Evolutionary conservation across 805 yeast species (phyloP).

Genomic region (Suhomyces xylopsoci): DNA sequence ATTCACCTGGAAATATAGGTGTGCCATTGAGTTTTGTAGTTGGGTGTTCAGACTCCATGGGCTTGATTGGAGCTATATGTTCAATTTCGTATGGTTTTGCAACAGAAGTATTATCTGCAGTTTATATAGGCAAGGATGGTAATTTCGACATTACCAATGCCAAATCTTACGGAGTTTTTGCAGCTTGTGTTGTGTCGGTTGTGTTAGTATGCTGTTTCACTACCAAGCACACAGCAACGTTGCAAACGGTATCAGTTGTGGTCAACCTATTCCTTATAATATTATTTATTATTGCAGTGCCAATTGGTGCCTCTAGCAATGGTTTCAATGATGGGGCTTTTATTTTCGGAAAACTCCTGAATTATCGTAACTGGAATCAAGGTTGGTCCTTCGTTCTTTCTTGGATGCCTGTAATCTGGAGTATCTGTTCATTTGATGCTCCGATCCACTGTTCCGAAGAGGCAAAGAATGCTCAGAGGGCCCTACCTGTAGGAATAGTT

Average conservation of each 20-base stretch:
- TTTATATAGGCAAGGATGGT: slow-evolving; percentile 53
- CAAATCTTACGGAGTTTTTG: slow-evolving; percentile 62
- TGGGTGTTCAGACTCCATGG: slow-evolving; percentile 67
- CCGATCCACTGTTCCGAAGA: slow-evolving; percentile 74
- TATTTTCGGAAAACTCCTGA: slow-evolving; percentile 54
- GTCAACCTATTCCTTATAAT: slow-evolving; percentile 52
- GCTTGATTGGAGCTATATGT: slow-evolving; percentile 63
- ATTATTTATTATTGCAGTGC: slow-evolving; percentile 60
- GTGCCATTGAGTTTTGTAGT: slow-evolving; percentile 58
- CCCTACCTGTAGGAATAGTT: slow-evolving; percentile 65
- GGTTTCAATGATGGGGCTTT: slow-evolving; percentile 39
- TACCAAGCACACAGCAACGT: slow-evolving; percentile 51
- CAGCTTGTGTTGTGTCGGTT: slow-evolving; percentile 55
- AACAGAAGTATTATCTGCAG: slow-evolving; percentile 55
- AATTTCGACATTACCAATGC: slow-evolving; percentile 52
- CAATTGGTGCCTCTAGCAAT: slow-evolving; percentile 49
- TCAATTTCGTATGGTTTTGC: slow-evolving; percentile 71
- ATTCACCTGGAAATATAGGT: slow-evolving; percentile 53
- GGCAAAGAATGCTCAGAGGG: slow-evolving; percentile 56
- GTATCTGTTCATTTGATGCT: slow-evolving; percentile 70
- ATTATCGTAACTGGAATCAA: slow-evolving; percentile 52
- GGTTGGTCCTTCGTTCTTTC: slow-evolving; percentile 59
- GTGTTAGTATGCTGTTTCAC: slow-evolving; percentile 53
- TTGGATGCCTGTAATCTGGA: slow-evolving; percentile 72
- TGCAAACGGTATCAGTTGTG: slow-evolving; percentile 58